Base-by-base conservation (phyloP, 164 flowering plant species). In the Liquidambar formosana region DNA sequence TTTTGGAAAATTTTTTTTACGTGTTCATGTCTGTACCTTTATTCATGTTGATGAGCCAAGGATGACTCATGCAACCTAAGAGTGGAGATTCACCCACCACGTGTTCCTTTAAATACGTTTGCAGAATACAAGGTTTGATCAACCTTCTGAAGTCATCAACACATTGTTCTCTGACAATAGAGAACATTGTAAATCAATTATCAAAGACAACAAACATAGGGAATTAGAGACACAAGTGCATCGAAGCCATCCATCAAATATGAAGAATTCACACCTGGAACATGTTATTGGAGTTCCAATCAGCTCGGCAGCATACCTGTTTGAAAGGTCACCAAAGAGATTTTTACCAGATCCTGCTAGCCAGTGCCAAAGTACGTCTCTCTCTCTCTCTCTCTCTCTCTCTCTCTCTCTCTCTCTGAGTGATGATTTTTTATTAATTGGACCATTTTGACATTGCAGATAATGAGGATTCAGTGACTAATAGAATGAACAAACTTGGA, bases 221-320 rank as follows among this genome's bases (percentile, higher is more conserved):
- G 4, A 33, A 33, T 33, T 33, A 33, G 41, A 33, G 6, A 33
- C 41, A 33, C 4, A 3, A 27, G 18, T 25, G 16, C 6, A 57
- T 62, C 12, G 49, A 62, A 62, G 52, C 49, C 16, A 46, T 19
- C 51, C 12, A 25, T 69, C 70, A 28, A 57, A 14, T 15, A 64
- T 72, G 70, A 53, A 68, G 57, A 64, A 46, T 46, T 46, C 62
- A 47, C 14, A 33, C 10, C 67, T 33, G 25, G 63, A 64, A 56
- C 76, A 64, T 25, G 80, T 57, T 43, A 70, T 67, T 58, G 77
- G 74, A 26, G 26, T 69, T 61, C 73, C 73, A 23, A 69, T 69
- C 33, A 48, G 23, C 52, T 64, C 72, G 57, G 18, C 68, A 27
- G 61, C 70, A 63, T 68, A n/a, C 51, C 28, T 22, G 44, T 15